Percentiles rank a stretch among this genome's conserved stretches.
Conservation (phyloP, 2,329 filamentous ascomycete species). For the Beauveria medogensis region DNA sequence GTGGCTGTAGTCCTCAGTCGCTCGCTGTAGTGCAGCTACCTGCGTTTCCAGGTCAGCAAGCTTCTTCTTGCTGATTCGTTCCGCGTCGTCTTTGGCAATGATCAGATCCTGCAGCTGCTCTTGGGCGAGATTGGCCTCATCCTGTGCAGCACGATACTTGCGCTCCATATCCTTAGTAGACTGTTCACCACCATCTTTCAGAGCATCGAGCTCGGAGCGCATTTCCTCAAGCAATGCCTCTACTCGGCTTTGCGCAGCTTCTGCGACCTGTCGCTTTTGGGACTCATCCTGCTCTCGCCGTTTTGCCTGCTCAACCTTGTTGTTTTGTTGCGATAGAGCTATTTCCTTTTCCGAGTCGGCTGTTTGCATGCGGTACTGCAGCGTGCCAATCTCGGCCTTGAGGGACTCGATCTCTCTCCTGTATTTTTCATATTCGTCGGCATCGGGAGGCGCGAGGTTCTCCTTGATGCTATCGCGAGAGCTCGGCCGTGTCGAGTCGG, state of each 20-base stretch:
- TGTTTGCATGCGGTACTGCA: constrained; percentile 82
- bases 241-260: constrained; percentile 44
- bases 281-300: constrained; percentile 81
- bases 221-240: constrained; percentile 41
- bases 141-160: constrained; percentile 61
- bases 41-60: constrained; percentile 47
- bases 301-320: constrained; percentile 73
- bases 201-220: constrained; percentile 42
- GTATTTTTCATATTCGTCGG: constrained; percentile 51
- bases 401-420: constrained; percentile 62
- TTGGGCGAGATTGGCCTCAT: constrained; percentile 63
- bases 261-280: constrained; percentile 54
- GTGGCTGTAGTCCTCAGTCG: constrained; percentile 49
- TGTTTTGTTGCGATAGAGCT: constrained; percentile 66
- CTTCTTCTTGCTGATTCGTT: constrained; percentile 51
- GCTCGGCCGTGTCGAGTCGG: constrained; percentile 35
- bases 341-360: constrained; percentile 84
- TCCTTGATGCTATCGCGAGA: constrained; percentile 53
- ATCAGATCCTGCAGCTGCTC: constrained; percentile 73
- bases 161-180: constrained; percentile 61
- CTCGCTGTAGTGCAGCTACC: constrained; percentile 36
- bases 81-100: constrained; percentile 58
- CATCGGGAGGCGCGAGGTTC: constrained; percentile 50
- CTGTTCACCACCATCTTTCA: constrained; percentile 40
- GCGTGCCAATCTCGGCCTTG: constrained; percentile 79